These are phyloP conservation scores for Pterocarpus santalinus DNA, from an alignment of 306 rosid species.

Conservation along the genomic window DNA sequence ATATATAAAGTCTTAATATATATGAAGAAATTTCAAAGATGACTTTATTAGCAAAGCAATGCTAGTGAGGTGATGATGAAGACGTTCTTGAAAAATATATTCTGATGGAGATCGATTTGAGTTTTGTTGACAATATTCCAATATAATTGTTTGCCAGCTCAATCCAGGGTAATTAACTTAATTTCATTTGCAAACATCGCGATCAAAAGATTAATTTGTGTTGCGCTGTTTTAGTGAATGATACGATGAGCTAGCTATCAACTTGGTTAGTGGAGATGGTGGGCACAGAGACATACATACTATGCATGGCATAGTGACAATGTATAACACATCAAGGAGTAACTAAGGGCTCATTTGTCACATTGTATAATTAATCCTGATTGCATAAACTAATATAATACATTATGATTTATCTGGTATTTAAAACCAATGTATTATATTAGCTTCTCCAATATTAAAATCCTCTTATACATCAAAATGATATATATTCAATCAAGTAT, in stretches of 20 bases:
- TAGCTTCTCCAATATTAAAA: too few relatives aligned
- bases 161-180: not conserved
- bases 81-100: not conserved
- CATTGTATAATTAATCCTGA: too few relatives aligned
- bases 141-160: not conserved
- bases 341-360: too few relatives aligned
- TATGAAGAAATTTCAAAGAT: conserved; percentile 10
- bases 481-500: too few relatives aligned
- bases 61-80: not conserved
- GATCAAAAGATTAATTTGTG: not conserved
- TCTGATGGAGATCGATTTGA: not conserved
- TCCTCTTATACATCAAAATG: too few relatives aligned
- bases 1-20: not conserved
- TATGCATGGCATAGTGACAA: not conserved
- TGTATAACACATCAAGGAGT: too few relatives aligned
- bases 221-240: too few relatives aligned
- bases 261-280: not conserved
- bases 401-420: too few relatives aligned
- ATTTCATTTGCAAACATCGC: not conserved
- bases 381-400: too few relatives aligned
- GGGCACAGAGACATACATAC: not conserved
- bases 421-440: too few relatives aligned
- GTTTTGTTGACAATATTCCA: not conserved
- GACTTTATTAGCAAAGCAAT: not conserved
- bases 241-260: too few relatives aligned